Base-by-base conservation (phyloP, 2,329 filamentous ascomycete species). In the Fusarium proliferatum region DNA sequence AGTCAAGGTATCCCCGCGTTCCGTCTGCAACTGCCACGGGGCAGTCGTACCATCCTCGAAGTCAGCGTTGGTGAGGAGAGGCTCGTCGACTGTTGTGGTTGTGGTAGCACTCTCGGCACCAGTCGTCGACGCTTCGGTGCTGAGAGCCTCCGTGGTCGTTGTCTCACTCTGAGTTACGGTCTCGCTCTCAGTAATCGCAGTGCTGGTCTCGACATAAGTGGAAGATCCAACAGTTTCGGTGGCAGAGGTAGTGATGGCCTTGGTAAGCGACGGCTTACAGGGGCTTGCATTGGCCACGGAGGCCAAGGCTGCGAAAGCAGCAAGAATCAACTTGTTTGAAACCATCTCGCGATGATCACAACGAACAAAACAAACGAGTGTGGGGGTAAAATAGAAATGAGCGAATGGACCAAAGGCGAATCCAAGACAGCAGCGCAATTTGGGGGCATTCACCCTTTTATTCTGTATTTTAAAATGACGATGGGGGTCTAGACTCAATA, bases 71-170 rank as follows among this genome's bases (percentile, higher is more conserved):
- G 46, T 49, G 21, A 49, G 10, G 9, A 49, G 46, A 33, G 46
- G 46, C 28, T 33, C 28, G 0, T 11, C 21, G 2, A 12, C 28
- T 4, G 46, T 0, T 15, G 46, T n/a, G 28, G 21, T 33, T 17
- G 46, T 30, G 1, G 26, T n/a, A n/a, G 28, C 21, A 12, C 28
- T n/a, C 13, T 49, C 46, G 28, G 46, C 2, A n/a, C 9, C 5
- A 12, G 46, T 49, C 15, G 21, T 33, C 0, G 46, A 49, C 2
- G 46, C 21, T 33, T n/a, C 28, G 3, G 28, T 33, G 9, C 4
- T 49, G 13, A 17, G 15, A n/a, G 46, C 2, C 21, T 49, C 28
- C 0, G 28, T 49, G 23, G 23, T 23, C 23, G 23, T 23, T 30
- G 52, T 43, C 39, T 41, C 26, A 16, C 12, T 39, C 15, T 12